A percentile compares a stretch with the other conserved stretches of the same genome.
Evolutionary conservation across 352 stramenopile genomes (phyloP).

Genomic region (Aphanomyces astaci): DNA sequence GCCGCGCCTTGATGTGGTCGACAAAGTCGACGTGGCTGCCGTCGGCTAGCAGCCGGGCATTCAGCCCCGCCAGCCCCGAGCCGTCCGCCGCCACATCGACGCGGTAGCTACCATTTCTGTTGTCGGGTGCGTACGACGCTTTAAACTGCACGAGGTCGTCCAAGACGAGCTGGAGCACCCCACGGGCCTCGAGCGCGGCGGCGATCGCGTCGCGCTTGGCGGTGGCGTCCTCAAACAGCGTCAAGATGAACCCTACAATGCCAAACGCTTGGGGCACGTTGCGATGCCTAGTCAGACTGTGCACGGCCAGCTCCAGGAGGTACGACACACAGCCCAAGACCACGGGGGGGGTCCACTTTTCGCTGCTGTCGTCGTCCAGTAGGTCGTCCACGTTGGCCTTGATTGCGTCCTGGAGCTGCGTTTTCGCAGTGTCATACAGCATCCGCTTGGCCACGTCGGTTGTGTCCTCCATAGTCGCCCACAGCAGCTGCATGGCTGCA

Average conservation of each 20-base stretch:
- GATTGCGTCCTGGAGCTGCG: constrained; percentile 12
- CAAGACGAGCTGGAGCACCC: constrained; percentile 13
- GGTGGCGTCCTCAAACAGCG: constrained; percentile 7
- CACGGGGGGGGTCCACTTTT: background rate
- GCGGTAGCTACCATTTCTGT: background rate
- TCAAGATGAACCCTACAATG: constrained; percentile 14
- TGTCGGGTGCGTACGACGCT: background rate
- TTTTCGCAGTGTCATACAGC: constrained; percentile 12
- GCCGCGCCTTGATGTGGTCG: constrained; percentile 15
- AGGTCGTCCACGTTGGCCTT: constrained; percentile 21
- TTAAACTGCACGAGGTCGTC: constrained; percentile 24
- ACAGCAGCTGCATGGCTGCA: constrained; percentile 11
- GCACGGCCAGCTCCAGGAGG: constrained; percentile 7
- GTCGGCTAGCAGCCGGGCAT: background rate
- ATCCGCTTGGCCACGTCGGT: constrained; percentile 4
- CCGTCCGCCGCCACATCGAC: background rate
- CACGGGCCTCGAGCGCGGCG: background rate
- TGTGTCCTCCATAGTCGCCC: constrained; percentile 12
- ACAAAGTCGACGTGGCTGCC: constrained; percentile 20
- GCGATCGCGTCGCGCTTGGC: constrained; percentile 4
- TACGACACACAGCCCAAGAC: constrained; percentile 11
- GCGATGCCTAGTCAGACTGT: background rate
- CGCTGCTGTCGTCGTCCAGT: background rate
- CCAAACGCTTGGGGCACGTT: constrained; percentile 23
- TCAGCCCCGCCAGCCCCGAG: background rate